These are phyloP conservation scores for Sporothrix brasiliensis DNA, from an alignment of 2,329 filamentous ascomycete species.

Conservation along the genomic window DNA sequence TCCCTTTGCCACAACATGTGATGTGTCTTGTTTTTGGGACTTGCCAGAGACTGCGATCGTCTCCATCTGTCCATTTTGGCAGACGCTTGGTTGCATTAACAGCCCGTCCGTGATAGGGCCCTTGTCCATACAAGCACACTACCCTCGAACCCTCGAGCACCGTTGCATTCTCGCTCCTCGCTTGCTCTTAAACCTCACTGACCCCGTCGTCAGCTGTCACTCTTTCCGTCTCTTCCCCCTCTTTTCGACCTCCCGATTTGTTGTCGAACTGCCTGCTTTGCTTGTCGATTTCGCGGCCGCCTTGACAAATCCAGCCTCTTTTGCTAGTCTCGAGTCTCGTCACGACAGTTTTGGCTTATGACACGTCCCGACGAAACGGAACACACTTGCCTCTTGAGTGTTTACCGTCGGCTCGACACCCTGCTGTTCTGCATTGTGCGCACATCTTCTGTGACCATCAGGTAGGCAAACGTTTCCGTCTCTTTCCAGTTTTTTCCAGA, in stretches of 20 bases:
- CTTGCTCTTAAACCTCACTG: slow-evolving; percentile 24
- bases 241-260: background rate
- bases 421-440: background rate
- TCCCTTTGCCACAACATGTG: slow-evolving; percentile 21
- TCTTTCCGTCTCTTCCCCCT: slow-evolving; percentile 2
- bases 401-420: background rate
- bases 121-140: slow-evolving; percentile 6
- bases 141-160: slow-evolving; percentile 14
- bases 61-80: slow-evolving; percentile 6
- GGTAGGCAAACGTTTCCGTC: background rate
- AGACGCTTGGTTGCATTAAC: slow-evolving; percentile 29
- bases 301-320: background rate
- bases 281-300: background rate
- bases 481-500: slow-evolving; percentile 3
- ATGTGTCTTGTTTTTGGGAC: slow-evolving; percentile 15
- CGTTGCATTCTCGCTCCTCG: slow-evolving; percentile 23
- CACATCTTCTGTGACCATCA: slow-evolving; percentile 1
- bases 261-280: background rate
- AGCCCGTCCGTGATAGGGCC: slow-evolving; percentile 12
- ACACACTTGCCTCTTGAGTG: background rate
- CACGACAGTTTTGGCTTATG: background rate
- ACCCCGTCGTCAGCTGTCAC: slow-evolving; percentile 1
- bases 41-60: slow-evolving; percentile 1
- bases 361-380: slow-evolving; percentile 18
- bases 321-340: background rate